phyloP scores from a whole-genome alignment of 2,329 filamentous ascomycete genomes.

The Grosmannia serpens region DNA sequence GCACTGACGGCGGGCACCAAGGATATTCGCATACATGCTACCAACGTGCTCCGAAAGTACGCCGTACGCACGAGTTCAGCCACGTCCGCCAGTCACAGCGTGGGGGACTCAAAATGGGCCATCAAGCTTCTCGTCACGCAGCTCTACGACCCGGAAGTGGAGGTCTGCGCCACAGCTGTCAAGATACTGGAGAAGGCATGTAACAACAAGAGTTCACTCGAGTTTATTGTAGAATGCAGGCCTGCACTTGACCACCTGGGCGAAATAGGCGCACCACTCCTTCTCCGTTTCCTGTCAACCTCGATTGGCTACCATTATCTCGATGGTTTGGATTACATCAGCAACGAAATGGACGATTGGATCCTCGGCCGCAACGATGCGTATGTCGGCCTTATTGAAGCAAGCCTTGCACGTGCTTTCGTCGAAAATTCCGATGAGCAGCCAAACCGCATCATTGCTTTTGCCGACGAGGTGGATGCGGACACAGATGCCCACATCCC shows the following conservation, averaged over 20 bases:
- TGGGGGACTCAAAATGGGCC: slow-evolving; percentile 80
- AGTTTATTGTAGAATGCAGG: slow-evolving; percentile 93
- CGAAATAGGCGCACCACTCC: slow-evolving; percentile 86
- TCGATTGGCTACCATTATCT: slow-evolving; percentile 97
- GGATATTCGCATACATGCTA: slow-evolving; percentile 81
- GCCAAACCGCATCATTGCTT: slow-evolving; percentile 42
- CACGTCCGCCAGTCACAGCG: slow-evolving; percentile 23
- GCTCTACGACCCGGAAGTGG: slow-evolving; percentile 91
- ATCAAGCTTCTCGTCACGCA: slow-evolving; percentile 96
- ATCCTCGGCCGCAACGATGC: slow-evolving; percentile 92
- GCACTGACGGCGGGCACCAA: slow-evolving; percentile 86
- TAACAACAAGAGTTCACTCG: slow-evolving; percentile 79
- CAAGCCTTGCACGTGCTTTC: slow-evolving; percentile 60
- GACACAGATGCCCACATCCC: slow-evolving; percentile 59
- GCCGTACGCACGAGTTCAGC: slow-evolving; percentile 39
- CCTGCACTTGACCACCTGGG: slow-evolving; percentile 90
- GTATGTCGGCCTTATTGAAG: slow-evolving; percentile 91
- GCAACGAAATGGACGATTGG: slow-evolving; percentile 99
- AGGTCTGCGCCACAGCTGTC: slow-evolving; percentile 91
- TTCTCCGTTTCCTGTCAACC: slow-evolving; percentile 86
- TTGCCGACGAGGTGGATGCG: slow-evolving; percentile 42
- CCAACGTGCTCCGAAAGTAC: slow-evolving; percentile 77
- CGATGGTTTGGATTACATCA: slow-evolving; percentile 95
- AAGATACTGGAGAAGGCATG: slow-evolving; percentile 97
- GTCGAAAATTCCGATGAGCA: slow-evolving; percentile 51